phyloP scores from a whole-genome alignment of 495 filamentous ascomycete genomes.

The Chaetomidium leptoderma region DNA sequence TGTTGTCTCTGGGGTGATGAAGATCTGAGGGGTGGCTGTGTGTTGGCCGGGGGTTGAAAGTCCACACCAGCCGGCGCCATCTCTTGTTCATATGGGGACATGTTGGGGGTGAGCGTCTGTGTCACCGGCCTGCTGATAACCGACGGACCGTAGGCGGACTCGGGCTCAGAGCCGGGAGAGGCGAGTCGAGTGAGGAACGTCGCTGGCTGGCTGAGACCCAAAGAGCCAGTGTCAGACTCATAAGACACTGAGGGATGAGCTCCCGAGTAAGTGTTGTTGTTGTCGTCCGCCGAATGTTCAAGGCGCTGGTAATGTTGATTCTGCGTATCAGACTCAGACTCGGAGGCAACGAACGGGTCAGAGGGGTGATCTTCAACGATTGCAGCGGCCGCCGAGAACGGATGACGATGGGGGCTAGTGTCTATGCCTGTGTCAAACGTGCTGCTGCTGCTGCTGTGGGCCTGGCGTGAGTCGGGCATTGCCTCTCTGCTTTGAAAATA shows the following conservation, averaged over 20 bases:
- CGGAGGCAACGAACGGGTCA: not conserved
- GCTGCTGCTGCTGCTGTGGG: not conserved
- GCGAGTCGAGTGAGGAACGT: too few species aligned
- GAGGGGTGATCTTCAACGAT: not conserved
- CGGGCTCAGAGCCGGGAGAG: not conserved
- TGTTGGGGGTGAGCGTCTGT: conserved; percentile 4
- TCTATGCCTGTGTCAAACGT: not conserved
- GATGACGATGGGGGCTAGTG: not conserved
- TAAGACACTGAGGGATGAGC: too few species aligned
- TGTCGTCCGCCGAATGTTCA: not conserved
- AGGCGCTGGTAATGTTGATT: not conserved
- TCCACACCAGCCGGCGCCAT: not conserved
- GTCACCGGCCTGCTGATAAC: conserved; percentile 1
- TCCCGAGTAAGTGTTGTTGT: not conserved
- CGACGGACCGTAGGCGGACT: not conserved
- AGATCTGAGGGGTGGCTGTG: not conserved
- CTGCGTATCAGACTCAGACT: too few species aligned
- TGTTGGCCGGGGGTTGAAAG: too few species aligned
- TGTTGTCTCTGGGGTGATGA: too few species aligned
- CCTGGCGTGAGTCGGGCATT: not conserved
- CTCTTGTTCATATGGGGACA: not conserved
- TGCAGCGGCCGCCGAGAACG: not conserved
- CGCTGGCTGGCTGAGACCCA: not conserved
- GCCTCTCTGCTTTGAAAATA: not conserved
- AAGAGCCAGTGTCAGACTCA: not conserved